Evolutionary conservation across 495 filamentous ascomycete species (phyloP), one percentile per base, ranked within the genome.

Genomic region (Talaromyces wortmannii): DNA sequence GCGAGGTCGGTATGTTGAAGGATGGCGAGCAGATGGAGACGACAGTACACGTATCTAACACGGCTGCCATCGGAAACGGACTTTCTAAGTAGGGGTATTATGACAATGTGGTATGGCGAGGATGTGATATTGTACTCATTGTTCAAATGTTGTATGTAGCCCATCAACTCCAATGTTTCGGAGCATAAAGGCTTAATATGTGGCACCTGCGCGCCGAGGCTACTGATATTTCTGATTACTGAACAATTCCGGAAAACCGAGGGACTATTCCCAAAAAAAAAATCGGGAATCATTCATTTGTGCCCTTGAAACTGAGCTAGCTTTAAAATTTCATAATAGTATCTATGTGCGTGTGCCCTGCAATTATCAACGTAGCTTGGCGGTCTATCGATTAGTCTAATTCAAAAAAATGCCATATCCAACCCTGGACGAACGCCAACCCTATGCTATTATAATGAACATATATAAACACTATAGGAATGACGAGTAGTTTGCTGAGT

Each of bases 1-100:
- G 67, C 15, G 73, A 69, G 49, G 66, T 53, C 30, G 60, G 71
- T 44, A 59, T 59, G 48, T 45, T 57, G 55, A 43, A 57, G 48
- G 46, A 57, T 31, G 42, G 36, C 36, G 36, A 40, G 8, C 36
- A 40, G 36, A 13, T 10, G 36, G 8, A 8, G 8, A 2, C 36
- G 5, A 13, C 36, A 13, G 13, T 40, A 2, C 36, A 40, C 5
- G 36, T 40, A 2, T 40, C 36, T 40, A 40, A 5, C 36, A 40
- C 36, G 36, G 5, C 13, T 40, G 13, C 36, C 36, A 40, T 10
- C 36, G 36, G 36, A 13, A 40, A 40, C 2, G 36, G 36, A 1
- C 36, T 40, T 13, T 40, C 36, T 40, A 23, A 23, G 23, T 23
- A 23, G 23, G 23, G 4, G 23, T 23, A 23, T 23, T 23, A 4